Evolutionary conservation across 2,329 filamentous ascomycete species (phyloP).

Genomic region (Cordyceps javanica): DNA sequence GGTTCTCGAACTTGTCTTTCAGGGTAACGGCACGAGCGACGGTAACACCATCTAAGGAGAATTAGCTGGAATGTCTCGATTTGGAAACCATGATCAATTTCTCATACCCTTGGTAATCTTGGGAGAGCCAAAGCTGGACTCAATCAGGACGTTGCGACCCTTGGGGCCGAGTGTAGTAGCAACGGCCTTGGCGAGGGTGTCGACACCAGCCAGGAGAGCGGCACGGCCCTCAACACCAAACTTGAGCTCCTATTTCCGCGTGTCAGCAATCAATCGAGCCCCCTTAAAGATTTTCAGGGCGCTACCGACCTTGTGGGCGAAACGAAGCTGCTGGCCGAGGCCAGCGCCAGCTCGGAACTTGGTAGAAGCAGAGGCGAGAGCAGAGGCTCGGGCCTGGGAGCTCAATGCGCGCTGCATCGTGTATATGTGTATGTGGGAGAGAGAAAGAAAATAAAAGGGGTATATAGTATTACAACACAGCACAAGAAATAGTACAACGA

Average conservation of each 20-base stretch:
- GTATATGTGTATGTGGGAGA: constrained; percentile 28
- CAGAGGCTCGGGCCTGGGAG: constrained; percentile 71
- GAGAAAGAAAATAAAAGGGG: constrained; percentile 23
- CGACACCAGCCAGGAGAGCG: constrained; percentile 84
- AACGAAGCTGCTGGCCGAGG: constrained; percentile 83
- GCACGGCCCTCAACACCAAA: constrained; percentile 94
- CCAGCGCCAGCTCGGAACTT: constrained; percentile 59
- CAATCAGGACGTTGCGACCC: constrained; percentile 96
- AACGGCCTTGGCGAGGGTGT: constrained; percentile 93
- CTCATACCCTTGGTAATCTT: constrained; percentile 96
- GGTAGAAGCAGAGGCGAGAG: constrained; percentile 63
- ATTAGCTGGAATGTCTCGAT: background rate
- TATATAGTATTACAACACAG: constrained; percentile 23
- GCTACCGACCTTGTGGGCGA: constrained; percentile 82
- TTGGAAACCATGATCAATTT: background rate
- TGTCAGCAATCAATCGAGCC: constrained; percentile 10
- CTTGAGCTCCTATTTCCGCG: constrained; percentile 72
- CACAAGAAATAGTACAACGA: constrained; percentile 13
- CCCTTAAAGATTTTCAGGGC: constrained; percentile 10
- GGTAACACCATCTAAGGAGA: constrained; percentile 68
- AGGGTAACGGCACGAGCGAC: constrained; percentile 85
- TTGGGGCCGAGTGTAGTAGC: constrained; percentile 95
- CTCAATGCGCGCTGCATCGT: constrained; percentile 95
- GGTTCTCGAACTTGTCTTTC: constrained; percentile 99
- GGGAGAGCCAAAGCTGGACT: constrained; percentile 96